Base-by-base conservation (phyloP, 768 basidiomycete genomes). In the Termitomyces eurrhizus region DNA sequence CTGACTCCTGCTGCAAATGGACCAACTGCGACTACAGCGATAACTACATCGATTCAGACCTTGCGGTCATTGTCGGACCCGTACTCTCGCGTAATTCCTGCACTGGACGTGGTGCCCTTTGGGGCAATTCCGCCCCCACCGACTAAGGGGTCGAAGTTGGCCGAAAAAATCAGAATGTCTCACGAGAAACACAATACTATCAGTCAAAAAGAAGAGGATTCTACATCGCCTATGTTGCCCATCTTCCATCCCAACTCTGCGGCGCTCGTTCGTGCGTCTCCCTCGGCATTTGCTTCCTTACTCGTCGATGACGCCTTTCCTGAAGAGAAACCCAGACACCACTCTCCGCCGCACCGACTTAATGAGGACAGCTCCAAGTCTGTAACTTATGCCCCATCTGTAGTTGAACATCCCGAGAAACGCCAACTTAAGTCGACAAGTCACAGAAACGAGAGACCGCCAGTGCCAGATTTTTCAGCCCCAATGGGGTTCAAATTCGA, bases 1-100 rank as follows among this genome's bases (percentile, higher is more conserved):
- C 73, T 91, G 12, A 88, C 83, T 16, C 90, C 91, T 2, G 90
- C 88, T 49, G 88, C 88, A n/a, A 92, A 92, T 67, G 89, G 90
- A 0, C 75, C 88, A 3, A 86, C 89, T n/a, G 90, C 85, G 13
- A 92, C 90, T 0, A 91, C 90, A 16, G 90, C 90, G 2, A 92
- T 92, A 67, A 92, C 90, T 0, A 92, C 90, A 2, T 86, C 87
- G 0, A 91, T 90, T 63, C 90, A 91, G 61, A 84, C 86, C 7
- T 76, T 91, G 33, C 82, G 82, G 68, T 86, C 83, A 64, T 77
- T 92, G 8, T 84, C 83, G 35, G 77, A 83, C 63, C 80, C 69
- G n/a, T 76, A 77, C 21, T 71, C 78, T 7, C 69, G 68, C 32
- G 68, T 74, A n/a, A 74, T 78, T 37, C 77, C 77, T 12, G 74